Evolutionary conservation across 352 stramenopile species (phyloP).

Genomic region (Hyaloperonospora arabidopsidis): DNA sequence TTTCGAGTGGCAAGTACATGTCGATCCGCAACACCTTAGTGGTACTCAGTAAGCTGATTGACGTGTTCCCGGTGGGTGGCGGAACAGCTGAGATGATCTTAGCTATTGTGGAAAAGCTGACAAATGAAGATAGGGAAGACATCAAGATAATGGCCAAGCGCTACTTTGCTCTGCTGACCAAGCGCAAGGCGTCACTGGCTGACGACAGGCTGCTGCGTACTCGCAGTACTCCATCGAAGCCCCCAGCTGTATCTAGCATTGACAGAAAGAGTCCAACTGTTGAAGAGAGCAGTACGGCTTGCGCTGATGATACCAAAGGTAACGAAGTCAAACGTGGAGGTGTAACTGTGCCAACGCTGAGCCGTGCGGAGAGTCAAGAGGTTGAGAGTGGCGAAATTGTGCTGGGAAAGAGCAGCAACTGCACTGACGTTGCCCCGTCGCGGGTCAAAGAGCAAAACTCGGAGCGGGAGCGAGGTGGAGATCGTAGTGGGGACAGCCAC

Average conservation of each 20-base stretch:
- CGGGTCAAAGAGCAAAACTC: slow-evolving; percentile 17
- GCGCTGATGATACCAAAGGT: slow-evolving; percentile 22
- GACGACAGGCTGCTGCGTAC: slow-evolving; percentile 52
- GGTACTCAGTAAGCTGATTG: slow-evolving; percentile 84
- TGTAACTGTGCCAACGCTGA: slow-evolving; percentile 15
- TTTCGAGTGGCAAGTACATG: slow-evolving; percentile 76
- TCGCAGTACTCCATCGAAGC: slow-evolving; percentile 15
- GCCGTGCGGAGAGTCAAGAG: slow-evolving; percentile 29
- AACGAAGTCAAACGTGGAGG: slow-evolving; percentile 11
- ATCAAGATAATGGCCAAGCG: slow-evolving; percentile 87
- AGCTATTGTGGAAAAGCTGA: slow-evolving; percentile 58
- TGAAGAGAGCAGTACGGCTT: slow-evolving; percentile 19
- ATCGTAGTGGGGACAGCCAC: slow-evolving; percentile 25
- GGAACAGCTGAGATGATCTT: slow-evolving; percentile 53
- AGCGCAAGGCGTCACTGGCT: slow-evolving; percentile 55
- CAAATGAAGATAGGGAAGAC: slow-evolving; percentile 77
- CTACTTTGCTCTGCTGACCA: slow-evolving; percentile 77
- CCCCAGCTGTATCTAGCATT: slow-evolving; percentile 10
- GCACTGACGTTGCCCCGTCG: slow-evolving; percentile 3
- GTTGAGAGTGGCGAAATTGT: slow-evolving; percentile 52
- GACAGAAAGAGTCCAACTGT: slow-evolving; percentile 18
- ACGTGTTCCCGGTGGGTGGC: slow-evolving; percentile 68
- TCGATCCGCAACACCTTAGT: slow-evolving; percentile 78
- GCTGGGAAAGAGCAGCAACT: slow-evolving; percentile 21
- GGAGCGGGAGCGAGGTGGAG: slow-evolving; percentile 16